A percentile compares a stretch with the other conserved stretches of the same genome.
These are phyloP conservation scores for Solanum hybrid DNA, from an alignment of 305 asterid species.

Conservation along the genomic window DNA sequence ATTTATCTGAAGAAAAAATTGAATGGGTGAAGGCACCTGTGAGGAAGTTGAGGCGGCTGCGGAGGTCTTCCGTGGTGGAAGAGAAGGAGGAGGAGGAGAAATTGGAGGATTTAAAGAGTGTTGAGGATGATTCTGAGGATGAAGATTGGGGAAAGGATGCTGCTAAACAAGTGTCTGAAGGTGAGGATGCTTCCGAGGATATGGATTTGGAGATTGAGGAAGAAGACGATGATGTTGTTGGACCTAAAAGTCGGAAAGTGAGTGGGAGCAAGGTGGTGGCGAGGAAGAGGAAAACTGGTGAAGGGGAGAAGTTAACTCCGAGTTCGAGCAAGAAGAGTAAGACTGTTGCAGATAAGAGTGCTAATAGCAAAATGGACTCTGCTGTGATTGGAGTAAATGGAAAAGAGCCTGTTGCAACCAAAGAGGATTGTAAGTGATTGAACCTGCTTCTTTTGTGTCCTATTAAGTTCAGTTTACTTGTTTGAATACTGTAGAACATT, in stretches of 20 bases:
- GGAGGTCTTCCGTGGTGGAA: constrained; percentile 34
- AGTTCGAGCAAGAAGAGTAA: constrained; percentile 41
- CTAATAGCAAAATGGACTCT: constrained; percentile 18
- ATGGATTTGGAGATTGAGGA: constrained; percentile 50
- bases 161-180: constrained; percentile 29
- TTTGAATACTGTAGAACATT: not conserved
- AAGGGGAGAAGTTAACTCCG: constrained; percentile 20
- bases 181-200: constrained; percentile 43
- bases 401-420: constrained; percentile 19
- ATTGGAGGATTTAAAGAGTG: constrained; percentile 7
- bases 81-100: constrained; percentile 21
- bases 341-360: constrained; percentile 20
- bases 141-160: constrained; percentile 59
- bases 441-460: not conserved
- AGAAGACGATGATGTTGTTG: not conserved
- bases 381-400: constrained; percentile 19
- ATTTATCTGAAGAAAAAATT: constrained; percentile 48
- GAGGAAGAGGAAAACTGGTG: constrained; percentile 40
- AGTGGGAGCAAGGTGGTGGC: constrained; percentile 13
- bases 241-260: not conserved
- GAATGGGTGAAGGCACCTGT: constrained; percentile 48
- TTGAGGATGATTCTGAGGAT: constrained; percentile 41
- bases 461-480: not conserved
- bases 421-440: constrained; percentile 42
- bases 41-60: constrained; percentile 52